Evolutionary conservation across 805 yeast species (phyloP).

Genomic region (Monosporozyma siamensis): DNA sequence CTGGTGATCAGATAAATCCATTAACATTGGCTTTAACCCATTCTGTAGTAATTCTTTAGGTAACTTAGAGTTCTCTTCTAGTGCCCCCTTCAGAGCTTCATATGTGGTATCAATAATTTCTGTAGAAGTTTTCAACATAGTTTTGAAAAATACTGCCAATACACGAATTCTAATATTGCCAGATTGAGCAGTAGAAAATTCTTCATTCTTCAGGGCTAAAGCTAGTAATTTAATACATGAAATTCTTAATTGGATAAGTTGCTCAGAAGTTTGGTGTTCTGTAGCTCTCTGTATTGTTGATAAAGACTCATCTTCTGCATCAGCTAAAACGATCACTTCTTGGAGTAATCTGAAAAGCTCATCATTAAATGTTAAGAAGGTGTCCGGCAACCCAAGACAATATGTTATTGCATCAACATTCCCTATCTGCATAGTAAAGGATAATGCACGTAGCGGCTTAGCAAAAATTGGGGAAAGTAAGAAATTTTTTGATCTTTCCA

Average conservation of each 20-base stretch:
- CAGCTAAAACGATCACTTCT: conserved; percentile 90
- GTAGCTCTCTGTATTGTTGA: conserved; percentile 78
- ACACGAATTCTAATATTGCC: conserved; percentile 77
- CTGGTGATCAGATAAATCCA: conserved; percentile 90
- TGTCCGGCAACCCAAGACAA: conserved; percentile 69
- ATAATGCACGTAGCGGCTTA: conserved; percentile 90
- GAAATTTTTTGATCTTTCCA: conserved; percentile 74
- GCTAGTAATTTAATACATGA: conserved; percentile 82
- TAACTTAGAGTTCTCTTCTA: conserved; percentile 75
- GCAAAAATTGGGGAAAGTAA: conserved; percentile 90
- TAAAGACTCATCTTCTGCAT: conserved; percentile 93
- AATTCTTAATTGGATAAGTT: conserved; percentile 75
- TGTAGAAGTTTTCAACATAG: conserved; percentile 74
- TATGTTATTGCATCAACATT: conserved; percentile 95
- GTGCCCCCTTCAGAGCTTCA: conserved; percentile 71
- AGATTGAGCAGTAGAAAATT: conserved; percentile 63
- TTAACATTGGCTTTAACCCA: conserved; percentile 89
- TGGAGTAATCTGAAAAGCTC: conserved; percentile 75
- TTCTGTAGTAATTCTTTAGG: conserved; percentile 94
- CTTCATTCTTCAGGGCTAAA: conserved; percentile 75
- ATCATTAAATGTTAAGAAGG: conserved; percentile 80
- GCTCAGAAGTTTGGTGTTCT: conserved; percentile 83
- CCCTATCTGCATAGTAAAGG: conserved; percentile 98
- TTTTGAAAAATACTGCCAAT: conserved; percentile 89
- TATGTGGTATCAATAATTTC: conserved; percentile 92